These are phyloP conservation scores for Solanum chaucha DNA, from an alignment of 257 asterid genomes.

Conservation along the genomic window DNA sequence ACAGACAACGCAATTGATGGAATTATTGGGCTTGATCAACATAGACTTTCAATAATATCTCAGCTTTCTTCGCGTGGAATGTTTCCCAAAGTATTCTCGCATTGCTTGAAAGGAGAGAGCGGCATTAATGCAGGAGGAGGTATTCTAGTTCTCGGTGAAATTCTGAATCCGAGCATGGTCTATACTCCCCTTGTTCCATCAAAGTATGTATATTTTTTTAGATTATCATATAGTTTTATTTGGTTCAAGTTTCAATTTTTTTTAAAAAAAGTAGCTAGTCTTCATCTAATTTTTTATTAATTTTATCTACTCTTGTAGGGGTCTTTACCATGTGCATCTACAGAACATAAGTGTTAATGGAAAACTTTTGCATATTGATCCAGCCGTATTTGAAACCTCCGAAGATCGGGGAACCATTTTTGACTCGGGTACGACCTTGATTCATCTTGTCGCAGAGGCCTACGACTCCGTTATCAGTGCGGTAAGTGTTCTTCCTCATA, in stretches of 20 bases:
- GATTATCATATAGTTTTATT: too few relatives aligned
- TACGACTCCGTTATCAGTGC: too few relatives aligned
- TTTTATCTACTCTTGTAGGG: constrained; percentile 32
- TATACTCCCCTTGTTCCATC: constrained; percentile 89
- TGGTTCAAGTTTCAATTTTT: too few relatives aligned
- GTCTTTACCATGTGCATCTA: constrained; percentile 60
- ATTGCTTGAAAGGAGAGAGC: constrained; percentile 57
- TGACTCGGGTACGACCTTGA: constrained; percentile 79
- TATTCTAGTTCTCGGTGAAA: constrained; percentile 79
- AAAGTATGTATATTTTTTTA: constrained; percentile 40
- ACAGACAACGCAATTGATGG: constrained; percentile 83
- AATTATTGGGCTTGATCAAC: constrained; percentile 71
- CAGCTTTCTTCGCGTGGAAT: constrained; percentile 44
- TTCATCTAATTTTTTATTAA: not conserved
- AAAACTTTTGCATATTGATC: constrained; percentile 49
- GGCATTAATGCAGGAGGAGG: constrained; percentile 60
- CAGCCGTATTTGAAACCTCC: constrained; percentile 37
- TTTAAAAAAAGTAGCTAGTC: too few relatives aligned
- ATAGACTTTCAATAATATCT: constrained; percentile 55
- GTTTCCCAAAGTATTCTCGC: constrained; percentile 19
- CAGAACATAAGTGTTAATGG: constrained; percentile 66
- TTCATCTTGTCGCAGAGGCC: not conserved
- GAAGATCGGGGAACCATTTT: constrained; percentile 48
- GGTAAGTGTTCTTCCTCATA: too few relatives aligned
- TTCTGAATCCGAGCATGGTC: constrained; percentile 69